Evolutionary conservation across 352 stramenopile species (phyloP).

Genomic region (Globisporangium heterothallicum): DNA sequence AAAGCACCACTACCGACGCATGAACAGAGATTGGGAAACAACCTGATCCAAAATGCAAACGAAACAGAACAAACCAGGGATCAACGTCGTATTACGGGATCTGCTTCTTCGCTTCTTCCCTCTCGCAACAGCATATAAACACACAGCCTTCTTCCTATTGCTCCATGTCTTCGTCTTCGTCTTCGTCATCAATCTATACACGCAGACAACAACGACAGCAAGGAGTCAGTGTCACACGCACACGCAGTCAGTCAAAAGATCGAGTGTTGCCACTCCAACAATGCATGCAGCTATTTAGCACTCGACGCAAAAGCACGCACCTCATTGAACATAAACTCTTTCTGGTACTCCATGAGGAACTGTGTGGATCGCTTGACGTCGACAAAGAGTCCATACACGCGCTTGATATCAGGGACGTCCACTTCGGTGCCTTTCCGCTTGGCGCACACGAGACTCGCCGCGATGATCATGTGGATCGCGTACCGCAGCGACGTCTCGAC

Average conservation of each 20-base stretch:
- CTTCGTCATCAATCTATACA: constrained; percentile 29
- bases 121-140: not conserved
- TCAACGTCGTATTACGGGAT: no score
- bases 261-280: no score
- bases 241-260: not conserved
- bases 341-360: constrained; percentile 99
- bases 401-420: constrained; percentile 90
- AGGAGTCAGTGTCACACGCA: not conserved
- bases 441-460: constrained; percentile 90
- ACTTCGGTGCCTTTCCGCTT: constrained; percentile 92
- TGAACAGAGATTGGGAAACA: no score
- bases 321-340: constrained; percentile 99
- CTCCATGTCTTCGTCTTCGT: constrained; percentile 44
- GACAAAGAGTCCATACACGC: constrained; percentile 96
- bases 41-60: no score
- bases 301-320: no score
- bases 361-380: constrained; percentile 98
- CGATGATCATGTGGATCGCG: constrained; percentile 99
- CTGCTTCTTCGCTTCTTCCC: no score
- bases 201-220: not conserved
- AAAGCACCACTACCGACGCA: no score
- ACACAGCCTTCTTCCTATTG: constrained; percentile 8
- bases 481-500: constrained; percentile 98
- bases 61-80: no score
- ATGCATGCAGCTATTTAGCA: no score